These are phyloP conservation scores for Pyrus communis DNA, from an alignment of 306 rosid genomes.

Conservation along the genomic window DNA sequence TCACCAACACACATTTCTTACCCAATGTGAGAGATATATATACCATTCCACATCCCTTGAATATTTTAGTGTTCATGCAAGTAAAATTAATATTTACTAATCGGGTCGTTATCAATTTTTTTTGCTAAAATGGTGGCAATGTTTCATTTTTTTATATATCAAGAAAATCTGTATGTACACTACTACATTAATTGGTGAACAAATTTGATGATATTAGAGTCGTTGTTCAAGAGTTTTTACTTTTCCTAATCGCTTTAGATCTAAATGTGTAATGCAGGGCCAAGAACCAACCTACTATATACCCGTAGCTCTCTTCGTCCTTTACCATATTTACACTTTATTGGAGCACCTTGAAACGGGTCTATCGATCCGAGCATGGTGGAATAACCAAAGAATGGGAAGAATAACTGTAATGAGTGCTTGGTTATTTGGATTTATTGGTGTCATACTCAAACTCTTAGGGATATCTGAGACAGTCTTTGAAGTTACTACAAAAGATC, in stretches of 20 bases:
- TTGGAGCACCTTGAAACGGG: slow-evolving; percentile 27
- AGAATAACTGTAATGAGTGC: slow-evolving; percentile 29
- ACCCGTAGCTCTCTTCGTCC: slow-evolving; percentile 13
- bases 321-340: slow-evolving; percentile 13
- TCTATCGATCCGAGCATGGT: slow-evolving; percentile 50
- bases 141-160: too few relatives aligned
- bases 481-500: slow-evolving; percentile 52
- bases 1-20: slow-evolving; percentile 47
- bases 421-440: slow-evolving; percentile 37
- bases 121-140: too few relatives aligned
- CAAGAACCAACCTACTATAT: slow-evolving; percentile 34
- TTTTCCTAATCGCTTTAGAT: neutral
- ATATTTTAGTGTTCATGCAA: neutral
- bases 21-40: slow-evolving; percentile 42
- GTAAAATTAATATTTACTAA: neutral
- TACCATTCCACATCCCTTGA: neutral
- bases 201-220: neutral
- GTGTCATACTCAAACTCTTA: slow-evolving; percentile 26
- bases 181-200: neutral
- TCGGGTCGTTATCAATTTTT: too few relatives aligned
- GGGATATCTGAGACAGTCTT: slow-evolving; percentile 40
- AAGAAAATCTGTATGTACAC: neutral
- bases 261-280: slow-evolving; percentile 6
- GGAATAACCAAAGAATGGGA: slow-evolving; percentile 67
- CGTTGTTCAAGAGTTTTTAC: too few relatives aligned